Evolutionary conservation across 2,329 filamentous ascomycete genomes (phyloP).

Genomic region (Pyrenophora seminiperda): DNA sequence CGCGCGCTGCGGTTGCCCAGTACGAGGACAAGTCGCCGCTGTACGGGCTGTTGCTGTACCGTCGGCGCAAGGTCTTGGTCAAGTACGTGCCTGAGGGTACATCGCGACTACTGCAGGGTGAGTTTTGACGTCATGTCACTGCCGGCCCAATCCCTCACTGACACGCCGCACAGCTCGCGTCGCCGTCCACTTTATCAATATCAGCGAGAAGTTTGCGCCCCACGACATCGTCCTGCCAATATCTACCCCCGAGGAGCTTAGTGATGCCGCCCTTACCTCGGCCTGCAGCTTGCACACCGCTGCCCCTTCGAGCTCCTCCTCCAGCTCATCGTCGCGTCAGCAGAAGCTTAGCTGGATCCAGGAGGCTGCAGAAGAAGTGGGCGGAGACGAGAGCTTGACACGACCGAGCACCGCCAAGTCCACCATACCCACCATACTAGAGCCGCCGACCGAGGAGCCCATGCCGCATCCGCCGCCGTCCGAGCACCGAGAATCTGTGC

Average conservation of each 20-base stretch:
- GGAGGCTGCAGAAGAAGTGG: constrained; percentile 81
- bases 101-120: constrained; percentile 91
- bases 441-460: constrained; percentile 18
- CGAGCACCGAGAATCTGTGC: constrained; percentile 25
- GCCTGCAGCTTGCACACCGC: constrained; percentile 89
- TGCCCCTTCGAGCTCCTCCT: constrained; percentile 83
- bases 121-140: constrained; percentile 27
- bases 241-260: constrained; percentile 74
- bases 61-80: constrained; percentile 85
- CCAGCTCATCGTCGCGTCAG: constrained; percentile 74
- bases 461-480: constrained; percentile 8
- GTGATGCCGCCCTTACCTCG: constrained; percentile 83
- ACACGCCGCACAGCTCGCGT: constrained; percentile 70
- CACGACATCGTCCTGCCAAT: constrained; percentile 87
- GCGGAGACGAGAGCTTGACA: constrained; percentile 22
- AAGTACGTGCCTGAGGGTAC: constrained; percentile 92
- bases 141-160: neutral
- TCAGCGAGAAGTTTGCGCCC: constrained; percentile 73
- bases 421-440: constrained; percentile 32
- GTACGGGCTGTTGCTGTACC: constrained; percentile 89
- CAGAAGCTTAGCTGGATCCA: constrained; percentile 86
- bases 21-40: constrained; percentile 87
- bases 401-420: constrained; percentile 32
- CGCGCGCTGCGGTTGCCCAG: constrained; percentile 74
- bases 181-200: constrained; percentile 68